These are phyloP conservation scores for Jaapia argillacea DNA, from an alignment of 768 basidiomycete species.

Conservation along the genomic window DNA sequence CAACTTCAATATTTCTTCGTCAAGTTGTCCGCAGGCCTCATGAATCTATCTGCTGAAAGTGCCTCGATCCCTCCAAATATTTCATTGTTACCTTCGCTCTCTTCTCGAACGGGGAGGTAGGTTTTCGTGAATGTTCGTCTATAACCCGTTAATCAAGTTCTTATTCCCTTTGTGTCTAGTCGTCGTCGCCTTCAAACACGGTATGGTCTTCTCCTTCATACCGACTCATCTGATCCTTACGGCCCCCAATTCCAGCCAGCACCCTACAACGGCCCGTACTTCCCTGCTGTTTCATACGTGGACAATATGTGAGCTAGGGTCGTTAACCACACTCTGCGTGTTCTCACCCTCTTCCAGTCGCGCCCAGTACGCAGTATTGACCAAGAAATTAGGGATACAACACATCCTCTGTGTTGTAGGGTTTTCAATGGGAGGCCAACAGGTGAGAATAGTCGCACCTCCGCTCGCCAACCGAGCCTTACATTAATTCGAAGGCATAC, in stretches of 20 bases:
- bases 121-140: too few species aligned
- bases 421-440: constrained; percentile 54
- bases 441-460: constrained; percentile 21
- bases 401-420: constrained; percentile 39
- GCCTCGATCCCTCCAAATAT: constrained; percentile 15
- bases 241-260: constrained; percentile 25
- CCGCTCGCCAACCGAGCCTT: background rate
- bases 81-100: constrained; percentile 18
- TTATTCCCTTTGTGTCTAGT: constrained; percentile 20
- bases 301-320: constrained; percentile 38
- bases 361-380: constrained; percentile 44
- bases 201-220: constrained; percentile 16
- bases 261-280: constrained; percentile 50
- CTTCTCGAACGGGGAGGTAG: constrained; percentile 21
- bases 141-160: too few species aligned
- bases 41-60: constrained; percentile 5
- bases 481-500: constrained; percentile 28
- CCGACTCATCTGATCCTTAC: background rate
- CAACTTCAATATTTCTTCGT: too few species aligned
- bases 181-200: constrained; percentile 54
- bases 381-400: constrained; percentile 32
- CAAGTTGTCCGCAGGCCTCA: background rate
- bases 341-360: constrained; percentile 21
- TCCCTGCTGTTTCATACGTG: constrained; percentile 44
- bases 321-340: background rate